Base-by-base conservation (phyloP, 176 grass and related monocot genomes). In the Bolboschoenus planiculmis region DNA sequence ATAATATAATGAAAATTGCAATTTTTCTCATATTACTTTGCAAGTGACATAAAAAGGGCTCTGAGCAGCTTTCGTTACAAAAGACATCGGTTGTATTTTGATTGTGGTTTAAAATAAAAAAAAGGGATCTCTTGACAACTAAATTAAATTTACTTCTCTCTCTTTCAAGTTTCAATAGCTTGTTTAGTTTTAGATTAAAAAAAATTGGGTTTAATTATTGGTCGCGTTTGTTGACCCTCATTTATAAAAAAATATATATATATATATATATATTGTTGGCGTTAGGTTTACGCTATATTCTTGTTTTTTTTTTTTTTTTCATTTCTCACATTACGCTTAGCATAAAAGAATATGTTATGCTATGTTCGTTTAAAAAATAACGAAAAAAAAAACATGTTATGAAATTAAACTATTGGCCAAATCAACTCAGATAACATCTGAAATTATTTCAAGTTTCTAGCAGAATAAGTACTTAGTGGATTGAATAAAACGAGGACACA, bases 221-320 rank as follows among this genome's bases (percentile, higher is more conserved):
- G n/a, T n/a, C n/a, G n/a, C n/a, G n/a, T n/a, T n/a, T n/a, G n/a
- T n/a, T n/a, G n/a, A n/a, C n/a, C n/a, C n/a, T n/a, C n/a, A n/a
- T n/a, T n/a, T n/a, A n/a, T n/a, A n/a, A n/a, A n/a, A n/a, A n/a
- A n/a, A n/a, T n/a, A n/a, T n/a, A n/a, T n/a, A n/a, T n/a, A n/a
- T n/a, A n/a, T n/a, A n/a, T n/a, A n/a, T 65, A 4, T 35, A 14
- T 13, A 15, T 47, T 27, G 10, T 31, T 30, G 1, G 72, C 72
- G 43, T 76, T 76, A 31, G 23, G 44, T 18, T 76, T 50, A 76
- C 46, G 71, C 71, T 72, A 43, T 46, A 72, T 72, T 72, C 23
- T 26, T 73, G n/a, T 44, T 73, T 73, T 4, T n/a, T n/a, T n/a
- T n/a, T n/a, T n/a, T n/a, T n/a, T n/a, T n/a, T n/a, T n/a, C n/a